Base-by-base conservation (phyloP, 176 grass and related monocot species). In the Coix lacrymajobi region DNA sequence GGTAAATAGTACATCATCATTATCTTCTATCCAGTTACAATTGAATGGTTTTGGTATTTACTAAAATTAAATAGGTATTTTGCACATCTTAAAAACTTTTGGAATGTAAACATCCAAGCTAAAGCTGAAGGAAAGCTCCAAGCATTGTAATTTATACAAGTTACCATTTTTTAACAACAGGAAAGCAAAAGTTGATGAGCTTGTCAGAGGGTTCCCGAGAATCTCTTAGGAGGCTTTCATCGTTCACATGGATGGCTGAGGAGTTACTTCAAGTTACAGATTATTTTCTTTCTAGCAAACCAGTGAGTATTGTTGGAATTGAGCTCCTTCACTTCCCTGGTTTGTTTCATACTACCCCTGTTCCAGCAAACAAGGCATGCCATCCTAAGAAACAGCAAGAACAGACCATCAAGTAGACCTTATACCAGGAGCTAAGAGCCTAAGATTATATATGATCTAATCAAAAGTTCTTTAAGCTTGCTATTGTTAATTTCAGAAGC, bases 171-270 rank as follows among this genome's bases (percentile, higher is more conserved):
- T 32, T 31, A 72, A 77, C 57, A 70, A 69, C 79, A 98, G 96
- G 96, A 71, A 98, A 98, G 75, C 85, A 98, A 80, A 96, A 87
- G 76, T 76, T 99, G 71, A 93, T 96, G 89, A 90, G 52, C 76
- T 94, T 99, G 82, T 90, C 96, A 77, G 96, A 99, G 62, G 85
- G 96, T 83, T 86, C 85, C 17, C 80, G 87, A 63, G 96, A 99
- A 83, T 96, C 96, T 71, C 89, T 99, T 45, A 81, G 96, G 66
- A 88, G 91, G 66, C 91, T 99, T 60, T 96, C 96, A 82, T 77
- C 82, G 32, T 84, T 87, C 83, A 99, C 91, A 90, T 99, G 96
- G 96, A 99, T 99, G 96, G 96, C 96, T 78, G 91, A 99, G 65
- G 96, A 99, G 71, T 81, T 99, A 86, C 91, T 99, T 41, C 87